Conservation (phyloP, 768 basidiomycete species). For the Boletus coccyginus region DNA sequence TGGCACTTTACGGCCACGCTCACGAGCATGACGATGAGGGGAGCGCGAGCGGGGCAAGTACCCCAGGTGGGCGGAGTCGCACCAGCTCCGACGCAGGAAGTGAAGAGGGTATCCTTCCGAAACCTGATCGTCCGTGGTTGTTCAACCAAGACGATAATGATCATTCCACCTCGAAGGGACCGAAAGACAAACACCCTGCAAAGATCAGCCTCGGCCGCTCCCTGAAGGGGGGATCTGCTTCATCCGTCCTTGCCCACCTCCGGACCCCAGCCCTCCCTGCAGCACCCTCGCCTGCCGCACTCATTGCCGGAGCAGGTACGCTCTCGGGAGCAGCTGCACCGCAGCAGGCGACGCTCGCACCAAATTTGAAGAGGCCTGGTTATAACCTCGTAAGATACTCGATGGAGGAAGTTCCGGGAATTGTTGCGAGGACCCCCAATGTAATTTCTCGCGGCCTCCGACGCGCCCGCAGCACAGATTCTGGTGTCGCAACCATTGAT, state of each 20-base stretch:
- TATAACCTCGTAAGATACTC: slow-evolving; percentile 61
- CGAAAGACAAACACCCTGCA: neutral
- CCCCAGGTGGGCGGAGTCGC: slow-evolving; percentile 17
- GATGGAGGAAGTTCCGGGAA: slow-evolving; percentile 10
- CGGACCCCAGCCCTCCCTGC: slow-evolving; percentile 20
- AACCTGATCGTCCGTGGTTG: slow-evolving; percentile 24
- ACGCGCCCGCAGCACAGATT: slow-evolving; percentile 13
- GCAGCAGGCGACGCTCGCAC: slow-evolving; percentile 42
- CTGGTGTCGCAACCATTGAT: neutral
- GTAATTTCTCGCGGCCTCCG: slow-evolving; percentile 4
- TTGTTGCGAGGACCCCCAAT: neutral
- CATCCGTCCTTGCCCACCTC: slow-evolving; percentile 24
- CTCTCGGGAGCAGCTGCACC: slow-evolving; percentile 63
- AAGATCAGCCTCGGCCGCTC: slow-evolving; percentile 18
- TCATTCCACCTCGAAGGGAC: neutral
- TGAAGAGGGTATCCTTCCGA: slow-evolving; percentile 15
- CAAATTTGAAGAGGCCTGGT: slow-evolving; percentile 60
- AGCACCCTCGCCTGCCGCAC: slow-evolving; percentile 42
- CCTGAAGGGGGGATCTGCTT: slow-evolving; percentile 20
- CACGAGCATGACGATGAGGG: slow-evolving; percentile 29
- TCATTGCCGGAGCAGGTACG: slow-evolving; percentile 68
- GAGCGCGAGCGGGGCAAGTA: slow-evolving; percentile 22
- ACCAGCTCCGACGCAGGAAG: slow-evolving; percentile 21
- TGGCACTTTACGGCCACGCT: slow-evolving; percentile 54
- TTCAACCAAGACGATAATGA: slow-evolving; percentile 5